Evolutionary conservation across 306 rosid species (phyloP), one percentile per base, ranked within the genome.

Genomic region (Prosopis cineraria): DNA sequence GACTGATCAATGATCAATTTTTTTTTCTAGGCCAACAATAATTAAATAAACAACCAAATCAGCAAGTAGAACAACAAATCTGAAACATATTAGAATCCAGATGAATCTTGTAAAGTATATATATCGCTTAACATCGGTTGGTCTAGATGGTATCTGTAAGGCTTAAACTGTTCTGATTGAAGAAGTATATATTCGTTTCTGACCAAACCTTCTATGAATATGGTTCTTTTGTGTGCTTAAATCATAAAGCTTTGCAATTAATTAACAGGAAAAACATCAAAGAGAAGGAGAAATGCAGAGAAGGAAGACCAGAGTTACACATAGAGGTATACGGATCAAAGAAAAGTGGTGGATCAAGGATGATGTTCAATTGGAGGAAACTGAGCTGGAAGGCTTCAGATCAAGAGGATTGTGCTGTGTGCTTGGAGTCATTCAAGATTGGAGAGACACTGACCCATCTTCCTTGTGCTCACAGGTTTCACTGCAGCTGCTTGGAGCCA

Each of bases 381-480:
- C n/a, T 93, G 77, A 85, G 87, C 76, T 87, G 89, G 91, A 85
- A 86, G 41, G 86, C 84, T 9, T 80, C 62, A 14, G 97, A 89
- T 30, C 89, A 88, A 84, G 95, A 88, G 30, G 93, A 88, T 27
- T 90, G 97, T 62, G 84, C 92, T 0, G 86, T 90, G 60, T 94
- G 97, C 83, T 72, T 93, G 66, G 97, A 90, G 52, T 50, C 72
- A 83, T 85, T 90, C 71, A 81, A 70, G 70, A 79, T 53, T 30
- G 85, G 87, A 55, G 90, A 93, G 82, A 79, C 79, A 5, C 69
- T 91, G 78, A 78, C 84, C 56, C 87, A 81, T 78, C 87, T 91
- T 39, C 98, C 89, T 29, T 93, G 98, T 72, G 91, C 95, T 0
- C 97, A 93, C 50, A 88, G 80, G 84, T 95, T 95, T 83, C 98